Conservation (phyloP, 2,329 filamentous ascomycete genomes). For the Aschersonia sp. region DNA sequence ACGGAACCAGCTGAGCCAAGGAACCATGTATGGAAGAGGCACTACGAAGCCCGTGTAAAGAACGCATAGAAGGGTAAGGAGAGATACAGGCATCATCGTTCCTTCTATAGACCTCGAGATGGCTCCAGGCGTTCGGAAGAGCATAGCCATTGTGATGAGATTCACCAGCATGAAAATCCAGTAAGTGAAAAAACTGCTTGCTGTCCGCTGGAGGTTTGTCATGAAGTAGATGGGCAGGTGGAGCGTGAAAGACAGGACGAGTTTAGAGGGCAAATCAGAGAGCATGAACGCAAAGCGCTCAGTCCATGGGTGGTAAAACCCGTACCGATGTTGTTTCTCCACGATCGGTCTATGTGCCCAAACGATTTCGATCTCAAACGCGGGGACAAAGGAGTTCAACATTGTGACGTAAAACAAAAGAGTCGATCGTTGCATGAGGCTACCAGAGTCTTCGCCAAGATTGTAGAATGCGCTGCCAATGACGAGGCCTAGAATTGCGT, state of each 20-base stretch:
- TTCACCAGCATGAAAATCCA: conserved; percentile 60
- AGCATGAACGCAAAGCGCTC: conserved; percentile 78
- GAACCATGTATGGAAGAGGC: conserved; percentile 52
- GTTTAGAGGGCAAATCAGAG: conserved; percentile 64
- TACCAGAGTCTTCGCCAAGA: conserved; percentile 42
- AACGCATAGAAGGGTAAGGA: conserved; percentile 49
- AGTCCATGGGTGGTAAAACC: conserved; percentile 78
- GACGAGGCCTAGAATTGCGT: conserved; percentile 62
- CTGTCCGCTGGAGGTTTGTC: conserved; percentile 57
- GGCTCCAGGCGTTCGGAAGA: conserved; percentile 70
- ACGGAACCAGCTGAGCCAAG: conserved; percentile 71
- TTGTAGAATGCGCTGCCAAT: conserved; percentile 72
- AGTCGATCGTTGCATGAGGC: conserved; percentile 64
- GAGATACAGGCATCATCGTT: conserved; percentile 42
- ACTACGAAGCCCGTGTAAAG: conserved; percentile 57
- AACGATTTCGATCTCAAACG: conserved; percentile 44
- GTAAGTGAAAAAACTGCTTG: conserved; percentile 56
- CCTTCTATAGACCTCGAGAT: conserved; percentile 53
- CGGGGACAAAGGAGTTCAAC: conserved; percentile 69
- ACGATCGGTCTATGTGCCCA: conserved; percentile 84
- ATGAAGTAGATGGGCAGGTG: conserved; percentile 73
- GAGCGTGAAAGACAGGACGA: conserved; percentile 56
- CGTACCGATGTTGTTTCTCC: conserved; percentile 75
- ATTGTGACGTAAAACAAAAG: conserved; percentile 77
- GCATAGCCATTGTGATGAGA: conserved; percentile 68